A percentile compares a stretch with the other conserved stretches of the same genome.
These are phyloP conservation scores for Platanthera zijinensis DNA, from an alignment of 106 monocot species.

Conservation along the genomic window DNA sequence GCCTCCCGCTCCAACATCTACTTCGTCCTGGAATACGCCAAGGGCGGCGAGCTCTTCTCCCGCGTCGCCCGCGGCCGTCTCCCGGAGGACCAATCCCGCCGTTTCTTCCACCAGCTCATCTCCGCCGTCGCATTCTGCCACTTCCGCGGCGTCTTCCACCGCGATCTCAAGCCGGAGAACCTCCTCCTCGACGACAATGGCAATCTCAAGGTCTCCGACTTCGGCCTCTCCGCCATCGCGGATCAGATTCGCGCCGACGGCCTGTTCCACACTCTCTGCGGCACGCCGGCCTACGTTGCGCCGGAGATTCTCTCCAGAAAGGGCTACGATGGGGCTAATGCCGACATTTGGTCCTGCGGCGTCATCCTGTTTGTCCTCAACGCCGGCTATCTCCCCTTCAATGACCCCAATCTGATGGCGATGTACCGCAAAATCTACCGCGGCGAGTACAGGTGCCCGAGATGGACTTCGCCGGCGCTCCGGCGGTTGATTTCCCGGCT, in stretches of 20 bases:
- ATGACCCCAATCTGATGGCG: constrained; percentile 23
- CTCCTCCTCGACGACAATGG: constrained; percentile 26
- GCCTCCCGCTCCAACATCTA: constrained; percentile 33
- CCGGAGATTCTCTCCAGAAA: constrained; percentile 23
- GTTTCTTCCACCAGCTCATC: constrained; percentile 32
- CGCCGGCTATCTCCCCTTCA: constrained; percentile 29
- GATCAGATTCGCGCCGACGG: constrained; percentile 15
- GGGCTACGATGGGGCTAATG: constrained; percentile 19
- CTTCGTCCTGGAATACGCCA: constrained; percentile 35
- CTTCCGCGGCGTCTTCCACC: constrained; percentile 43
- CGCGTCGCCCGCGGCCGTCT: constrained; percentile 21
- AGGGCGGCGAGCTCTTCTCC: constrained; percentile 39
- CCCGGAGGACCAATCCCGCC: constrained; percentile 29
- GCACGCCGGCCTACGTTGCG: constrained; percentile 34
- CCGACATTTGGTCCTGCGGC: constrained; percentile 39
- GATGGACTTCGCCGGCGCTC: constrained; percentile 32
- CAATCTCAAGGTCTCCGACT: constrained; percentile 30
- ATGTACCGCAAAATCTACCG: constrained; percentile 28
- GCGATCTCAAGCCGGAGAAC: constrained; percentile 38
- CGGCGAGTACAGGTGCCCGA: constrained; percentile 24
- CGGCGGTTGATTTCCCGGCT: constrained; percentile 13
- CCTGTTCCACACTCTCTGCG: constrained; percentile 30
- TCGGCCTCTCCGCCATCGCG: constrained; percentile 21
- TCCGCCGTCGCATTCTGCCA: constrained; percentile 45
- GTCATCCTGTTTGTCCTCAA: constrained; percentile 33